Percentiles rank a stretch among this genome's conserved stretches.
Conservation (phyloP, 164 flowering plant species). For the Santalum album region DNA sequence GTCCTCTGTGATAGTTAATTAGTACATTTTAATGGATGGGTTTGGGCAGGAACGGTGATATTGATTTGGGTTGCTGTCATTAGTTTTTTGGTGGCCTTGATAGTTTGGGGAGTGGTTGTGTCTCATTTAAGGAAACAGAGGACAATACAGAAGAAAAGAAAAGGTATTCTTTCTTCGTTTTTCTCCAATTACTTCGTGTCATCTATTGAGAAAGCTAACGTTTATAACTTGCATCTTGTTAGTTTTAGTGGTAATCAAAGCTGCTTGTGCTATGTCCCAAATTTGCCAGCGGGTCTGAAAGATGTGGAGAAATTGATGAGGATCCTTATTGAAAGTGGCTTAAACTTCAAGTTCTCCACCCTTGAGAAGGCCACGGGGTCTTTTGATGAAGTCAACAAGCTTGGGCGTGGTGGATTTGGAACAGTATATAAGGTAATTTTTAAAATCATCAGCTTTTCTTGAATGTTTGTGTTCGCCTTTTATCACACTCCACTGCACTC, state of each 20-base stretch:
- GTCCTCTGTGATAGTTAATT: no score
- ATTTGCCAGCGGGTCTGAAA: not conserved
- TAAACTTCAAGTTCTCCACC: not conserved
- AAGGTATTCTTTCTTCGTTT: not conserved
- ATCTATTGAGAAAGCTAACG: no score
- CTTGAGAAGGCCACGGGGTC: not conserved
- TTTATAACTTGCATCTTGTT: not conserved
- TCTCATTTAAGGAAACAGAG: not conserved
- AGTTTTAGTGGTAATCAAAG: not conserved
- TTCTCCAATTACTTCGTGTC: not conserved
- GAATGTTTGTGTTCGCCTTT: no score
- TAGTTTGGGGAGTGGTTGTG: not conserved
- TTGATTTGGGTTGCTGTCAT: not conserved
- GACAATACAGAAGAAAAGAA: not conserved
- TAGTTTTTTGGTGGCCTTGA: not conserved
- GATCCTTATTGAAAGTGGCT: not conserved
- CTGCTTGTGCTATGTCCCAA: no score
- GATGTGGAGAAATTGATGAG: not conserved
- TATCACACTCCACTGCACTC: no score
- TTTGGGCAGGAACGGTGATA: not conserved
- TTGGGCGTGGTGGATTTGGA: conserved; percentile 81
- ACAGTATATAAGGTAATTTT: conserved; percentile 80
- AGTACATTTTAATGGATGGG: not conserved
- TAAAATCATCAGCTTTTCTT: no score
- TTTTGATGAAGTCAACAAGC: conserved; percentile 30